phyloP scores from a whole-genome alignment of 2,329 filamentous ascomycete species.

The Cylindrodendrum hubeiense region DNA sequence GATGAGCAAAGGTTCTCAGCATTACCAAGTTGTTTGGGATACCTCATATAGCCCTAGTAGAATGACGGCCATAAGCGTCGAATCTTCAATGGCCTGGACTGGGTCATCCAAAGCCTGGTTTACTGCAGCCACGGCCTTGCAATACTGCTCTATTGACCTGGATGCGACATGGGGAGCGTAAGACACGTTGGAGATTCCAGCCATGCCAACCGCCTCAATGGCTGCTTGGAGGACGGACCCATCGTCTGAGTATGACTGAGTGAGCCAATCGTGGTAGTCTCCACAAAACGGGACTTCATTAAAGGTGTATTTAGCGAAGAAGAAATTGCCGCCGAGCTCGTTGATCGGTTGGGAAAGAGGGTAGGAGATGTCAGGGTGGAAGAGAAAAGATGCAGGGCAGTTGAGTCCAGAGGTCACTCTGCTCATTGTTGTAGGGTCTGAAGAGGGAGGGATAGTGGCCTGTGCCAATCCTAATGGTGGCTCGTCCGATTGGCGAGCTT shows the following conservation, averaged over 20 bases:
- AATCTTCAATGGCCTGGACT: slow-evolving; percentile 27
- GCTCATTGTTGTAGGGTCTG: rapidly evolving
- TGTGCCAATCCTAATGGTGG: slow-evolving; percentile 2
- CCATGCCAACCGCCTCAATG: slow-evolving; percentile 45
- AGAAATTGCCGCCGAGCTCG: slow-evolving; percentile 31
- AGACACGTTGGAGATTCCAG: slow-evolving; percentile 40
- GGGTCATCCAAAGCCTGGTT: slow-evolving; percentile 27
- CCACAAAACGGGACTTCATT: slow-evolving; percentile 34
- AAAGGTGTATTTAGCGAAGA: slow-evolving; percentile 39
- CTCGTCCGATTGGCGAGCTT: slow-evolving; percentile 17
- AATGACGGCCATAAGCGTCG: slow-evolving; percentile 41
- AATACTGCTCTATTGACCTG: slow-evolving; percentile 35
- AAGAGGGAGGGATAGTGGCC: no score
- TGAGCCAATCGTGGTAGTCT: slow-evolving; percentile 35
- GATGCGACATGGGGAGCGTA: slow-evolving; percentile 32
- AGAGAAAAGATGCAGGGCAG: no score
- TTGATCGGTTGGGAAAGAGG: neutral
- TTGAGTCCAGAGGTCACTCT: neutral
- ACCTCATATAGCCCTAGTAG: slow-evolving; percentile 43
- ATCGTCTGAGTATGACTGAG: slow-evolving; percentile 23
- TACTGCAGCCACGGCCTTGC: slow-evolving; percentile 28
- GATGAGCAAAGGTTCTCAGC: neutral
- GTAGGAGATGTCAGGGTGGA: neutral
- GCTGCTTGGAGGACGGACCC: slow-evolving; percentile 26
- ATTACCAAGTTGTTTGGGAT: neutral